These are phyloP conservation scores for Didymella pomorum DNA, from an alignment of 2,329 filamentous ascomycete species.

Conservation along the genomic window DNA sequence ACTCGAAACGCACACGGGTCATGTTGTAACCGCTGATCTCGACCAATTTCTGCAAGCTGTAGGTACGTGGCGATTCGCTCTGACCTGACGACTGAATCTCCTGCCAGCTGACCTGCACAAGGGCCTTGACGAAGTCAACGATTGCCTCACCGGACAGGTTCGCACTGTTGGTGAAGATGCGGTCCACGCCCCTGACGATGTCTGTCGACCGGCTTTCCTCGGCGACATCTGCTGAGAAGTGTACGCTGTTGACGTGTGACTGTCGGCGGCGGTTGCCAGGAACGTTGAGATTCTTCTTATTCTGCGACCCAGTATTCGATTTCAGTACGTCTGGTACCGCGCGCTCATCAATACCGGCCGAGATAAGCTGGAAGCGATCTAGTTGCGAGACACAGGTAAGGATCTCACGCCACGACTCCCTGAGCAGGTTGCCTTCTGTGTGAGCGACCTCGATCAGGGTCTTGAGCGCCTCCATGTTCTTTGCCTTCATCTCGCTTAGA, in stretches of 20 bases:
- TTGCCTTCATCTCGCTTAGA: slow-evolving; percentile 90
- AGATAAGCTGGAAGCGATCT: slow-evolving; percentile 92
- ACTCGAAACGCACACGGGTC: slow-evolving; percentile 97
- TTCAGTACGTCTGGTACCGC: slow-evolving; percentile 86
- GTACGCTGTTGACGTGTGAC: slow-evolving; percentile 55
- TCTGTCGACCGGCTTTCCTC: slow-evolving; percentile 92
- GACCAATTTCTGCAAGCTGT: slow-evolving; percentile 96
- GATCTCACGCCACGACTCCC: slow-evolving; percentile 93
- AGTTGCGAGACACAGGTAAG: slow-evolving; percentile 95
- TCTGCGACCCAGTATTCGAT: slow-evolving; percentile 70
- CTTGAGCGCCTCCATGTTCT: slow-evolving; percentile 95
- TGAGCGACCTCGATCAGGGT: slow-evolving; percentile 90
- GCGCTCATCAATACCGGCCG: slow-evolving; percentile 91
- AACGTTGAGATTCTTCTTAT: slow-evolving; percentile 73
- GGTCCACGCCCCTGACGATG: slow-evolving; percentile 89
- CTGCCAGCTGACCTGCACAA: slow-evolving; percentile 98
- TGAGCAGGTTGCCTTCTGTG: slow-evolving; percentile 88
- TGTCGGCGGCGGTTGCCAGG: slow-evolving; percentile 61
- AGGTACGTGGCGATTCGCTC: slow-evolving; percentile 93
- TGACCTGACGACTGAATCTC: slow-evolving; percentile 97
- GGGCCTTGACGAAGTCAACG: slow-evolving; percentile 88
- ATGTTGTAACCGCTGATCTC: slow-evolving; percentile 99
- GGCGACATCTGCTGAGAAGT: slow-evolving; percentile 79
- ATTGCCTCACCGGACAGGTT: slow-evolving; percentile 94
- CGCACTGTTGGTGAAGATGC: slow-evolving; percentile 96